Base-by-base conservation (phyloP, 2,329 filamentous ascomycete species). In the Fusarium scirpi region DNA sequence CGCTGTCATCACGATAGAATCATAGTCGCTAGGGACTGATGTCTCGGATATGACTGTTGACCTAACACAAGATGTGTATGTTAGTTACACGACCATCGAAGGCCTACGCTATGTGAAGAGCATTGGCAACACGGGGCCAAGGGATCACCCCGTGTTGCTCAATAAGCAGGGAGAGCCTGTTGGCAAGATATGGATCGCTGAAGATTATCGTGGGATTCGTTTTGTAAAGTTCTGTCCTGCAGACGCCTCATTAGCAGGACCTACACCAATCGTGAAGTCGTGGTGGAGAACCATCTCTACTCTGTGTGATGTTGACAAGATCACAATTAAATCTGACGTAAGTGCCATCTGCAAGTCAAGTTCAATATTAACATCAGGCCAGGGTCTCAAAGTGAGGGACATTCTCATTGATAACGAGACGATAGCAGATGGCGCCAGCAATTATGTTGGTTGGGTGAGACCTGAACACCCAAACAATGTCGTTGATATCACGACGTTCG, bases 191-290 rank as follows among this genome's bases (percentile, higher is more conserved):
- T 65, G 57, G 46, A 62, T 65, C n/a, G 53, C 67, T 40, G 65
- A 70, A 59, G 46, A 68, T 27, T 15, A 51, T 41, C 60, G 67
- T n/a, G 67, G 65, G n/a, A 65, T 70, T 6, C 61, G 65, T 3
- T 48, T 1, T 49, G 43, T 70, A 4, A 57, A 46, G 9, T 48
- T 68, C 24, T 57, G 45, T 41, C n/a, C 49, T 34, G 49, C 48
- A 49, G 46, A 54, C 32, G 32, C 41, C 13, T 27, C 15, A 8
- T 25, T 69, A 16, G 22, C 24, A 47, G 61, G 48, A 44, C 57
- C 53, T 57, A 40, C 48, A n/a, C 67, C 67, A 12, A 60, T 69
- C 9, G 27, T 13, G 40, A 57, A 40, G 25, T 57, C 57, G 20
- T 70, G 60, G 65, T 70, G 61, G 57, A 66, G 58, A 45, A 3